phyloP scores from a whole-genome alignment of 2,329 filamentous ascomycete genomes.

The Paraconiothyrium sp. region DNA sequence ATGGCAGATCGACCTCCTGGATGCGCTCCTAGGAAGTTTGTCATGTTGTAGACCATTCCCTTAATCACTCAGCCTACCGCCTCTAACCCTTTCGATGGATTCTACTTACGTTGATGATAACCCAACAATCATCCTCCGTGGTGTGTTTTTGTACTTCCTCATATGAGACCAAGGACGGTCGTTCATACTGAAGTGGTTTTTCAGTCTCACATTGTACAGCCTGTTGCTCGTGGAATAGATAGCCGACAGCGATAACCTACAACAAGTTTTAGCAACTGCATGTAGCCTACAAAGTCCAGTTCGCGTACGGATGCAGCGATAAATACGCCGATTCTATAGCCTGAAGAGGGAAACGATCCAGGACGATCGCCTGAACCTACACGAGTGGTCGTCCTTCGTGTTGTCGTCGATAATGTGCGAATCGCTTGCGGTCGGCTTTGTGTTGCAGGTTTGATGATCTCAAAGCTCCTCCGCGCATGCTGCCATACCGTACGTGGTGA shows the following conservation, averaged over 20 bases:
- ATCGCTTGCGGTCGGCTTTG: constrained; percentile 1
- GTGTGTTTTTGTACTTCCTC: constrained; percentile 11
- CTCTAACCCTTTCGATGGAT: neutral
- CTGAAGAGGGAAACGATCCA: neutral
- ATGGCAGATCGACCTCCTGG: constrained; percentile 2
- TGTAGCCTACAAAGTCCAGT: neutral
- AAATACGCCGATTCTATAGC: neutral
- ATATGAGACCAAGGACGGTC: constrained; percentile 1
- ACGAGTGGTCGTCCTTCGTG: neutral
- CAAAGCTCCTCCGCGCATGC: neutral
- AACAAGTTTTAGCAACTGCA: neutral
- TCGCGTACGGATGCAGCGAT: neutral
- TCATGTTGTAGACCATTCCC: constrained; percentile 3
- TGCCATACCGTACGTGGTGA: neutral
- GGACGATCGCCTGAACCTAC: neutral
- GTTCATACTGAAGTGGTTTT: neutral
- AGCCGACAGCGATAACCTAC: neutral
- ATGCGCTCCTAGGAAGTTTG: neutral
- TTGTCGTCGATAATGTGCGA: neutral
- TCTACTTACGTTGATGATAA: constrained; percentile 9
- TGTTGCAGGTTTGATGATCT: neutral
- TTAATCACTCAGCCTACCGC: neutral
- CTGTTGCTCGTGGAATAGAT: neutral
- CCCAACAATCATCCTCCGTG: constrained; percentile 12
- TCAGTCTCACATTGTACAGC: neutral